Conservation (phyloP, 2,329 filamentous ascomycete genomes). For the Fusarium pseudograminearum region DNA sequence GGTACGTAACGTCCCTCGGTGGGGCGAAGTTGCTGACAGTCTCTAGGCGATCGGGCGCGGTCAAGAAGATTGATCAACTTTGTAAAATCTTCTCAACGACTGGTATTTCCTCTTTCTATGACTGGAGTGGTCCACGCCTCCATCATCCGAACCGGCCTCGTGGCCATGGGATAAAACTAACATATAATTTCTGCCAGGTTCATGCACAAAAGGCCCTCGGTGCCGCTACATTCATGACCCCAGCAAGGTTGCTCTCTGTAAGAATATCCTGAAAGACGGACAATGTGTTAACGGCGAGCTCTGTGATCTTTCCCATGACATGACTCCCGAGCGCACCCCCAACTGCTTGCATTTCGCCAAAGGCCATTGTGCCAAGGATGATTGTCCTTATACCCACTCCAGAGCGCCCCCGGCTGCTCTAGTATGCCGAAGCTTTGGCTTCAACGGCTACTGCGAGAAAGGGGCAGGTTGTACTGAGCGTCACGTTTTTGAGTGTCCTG, state of each 20-base stretch:
- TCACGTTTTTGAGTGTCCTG: slow-evolving; percentile 93
- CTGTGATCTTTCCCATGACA: slow-evolving; percentile 92
- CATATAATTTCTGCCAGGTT: slow-evolving; percentile 68
- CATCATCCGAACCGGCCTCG: slow-evolving; percentile 46
- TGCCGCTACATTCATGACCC: slow-evolving; percentile 89
- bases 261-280: slow-evolving; percentile 83
- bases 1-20: slow-evolving; percentile 65
- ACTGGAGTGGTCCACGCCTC: slow-evolving; percentile 41
- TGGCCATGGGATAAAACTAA: slow-evolving; percentile 62
- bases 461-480: slow-evolving; percentile 82
- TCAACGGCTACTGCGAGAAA: slow-evolving; percentile 88
- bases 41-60: slow-evolving; percentile 61
- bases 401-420: slow-evolving; percentile 79
- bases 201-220: slow-evolving; percentile 81
- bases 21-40: slow-evolving; percentile 54
- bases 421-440: slow-evolving; percentile 87
- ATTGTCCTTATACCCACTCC: slow-evolving; percentile 89
- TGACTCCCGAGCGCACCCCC: slow-evolving; percentile 85
- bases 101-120: slow-evolving; percentile 68
- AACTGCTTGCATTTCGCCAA: slow-evolving; percentile 90
- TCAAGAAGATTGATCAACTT: slow-evolving; percentile 77
- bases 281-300: slow-evolving; percentile 79
- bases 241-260: slow-evolving; percentile 89
- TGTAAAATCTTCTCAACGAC: slow-evolving; percentile 80
- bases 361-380: slow-evolving; percentile 87